Base-by-base conservation (phyloP, 1,284 basidiomycete genomes). In the Sanghuangporus sanghuang region DNA sequence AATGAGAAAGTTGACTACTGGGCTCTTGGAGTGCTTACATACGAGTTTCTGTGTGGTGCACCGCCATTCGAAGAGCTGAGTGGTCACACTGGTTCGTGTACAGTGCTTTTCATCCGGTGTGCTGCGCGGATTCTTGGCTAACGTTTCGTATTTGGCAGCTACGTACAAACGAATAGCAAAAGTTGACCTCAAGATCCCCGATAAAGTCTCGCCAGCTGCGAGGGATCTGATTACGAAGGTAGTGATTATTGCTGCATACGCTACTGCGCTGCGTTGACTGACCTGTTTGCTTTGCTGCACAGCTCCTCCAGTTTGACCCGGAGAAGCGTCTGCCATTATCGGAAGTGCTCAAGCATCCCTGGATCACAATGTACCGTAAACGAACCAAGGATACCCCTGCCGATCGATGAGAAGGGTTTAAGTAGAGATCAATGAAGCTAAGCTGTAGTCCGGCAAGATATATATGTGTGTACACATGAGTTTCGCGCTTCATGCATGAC, bases 21-120 rank as follows among this genome's bases (percentile, higher is more conserved):
- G 97, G 96, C 97, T 0, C 79, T 99, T 9, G 97, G 97, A 49
- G 96, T 99, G 4, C 81, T 99, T 64, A 92, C 90, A 1, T 99
- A 95, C 74, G 97, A 99, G 75, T 99, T 99, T 74, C 77, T 98
- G 61, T 86, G 89, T 64, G 97, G 97, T 1, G 84, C 84, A 9
- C 95, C 97, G 4, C 97, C 97, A 0, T 99, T 99, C 69, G 97
- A 99, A 71, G 93, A 96, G 72, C 76, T 92, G 63, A 83, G 76
- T 62, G 92, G 92, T 39, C 84, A 87, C 54, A 84, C 84, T 59
- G 90, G 92, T 93, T 68, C 67, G 83, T 73, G 11, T 36, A n/a
- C 9, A 55, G 18, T 44, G 16, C 59, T 2, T 40, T 57, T 42
- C 14, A 40, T 57, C 38, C 36, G 52, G 12, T 52, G 11, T 23